These are phyloP conservation scores for Berberis thunbergii DNA, from an alignment of 164 flowering plant species.

Conservation along the genomic window DNA sequence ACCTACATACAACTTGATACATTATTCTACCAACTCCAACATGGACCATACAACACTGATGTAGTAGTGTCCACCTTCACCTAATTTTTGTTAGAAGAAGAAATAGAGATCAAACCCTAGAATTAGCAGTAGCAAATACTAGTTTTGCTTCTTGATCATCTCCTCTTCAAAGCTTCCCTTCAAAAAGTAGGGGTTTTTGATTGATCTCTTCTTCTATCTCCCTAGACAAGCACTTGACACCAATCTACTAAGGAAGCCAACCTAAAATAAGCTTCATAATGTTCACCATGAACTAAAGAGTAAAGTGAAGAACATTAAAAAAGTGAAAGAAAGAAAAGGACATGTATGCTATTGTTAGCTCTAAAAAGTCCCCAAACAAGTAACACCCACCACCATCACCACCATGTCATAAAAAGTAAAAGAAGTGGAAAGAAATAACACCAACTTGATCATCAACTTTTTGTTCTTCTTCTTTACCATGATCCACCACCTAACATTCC, in stretches of 20 bases:
- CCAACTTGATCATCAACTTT: conserved; percentile 1
- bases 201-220: conserved; percentile 8
- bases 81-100: conserved; percentile 2
- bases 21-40: conserved; percentile 1
- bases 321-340: conserved; percentile 2
- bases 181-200: conserved; percentile 8
- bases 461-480: conserved; percentile 33
- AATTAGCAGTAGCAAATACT: conserved; percentile 1
- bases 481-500: conserved; percentile 84
- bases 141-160: background rate
- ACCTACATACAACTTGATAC: background rate
- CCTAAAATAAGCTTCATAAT: conserved; percentile 28
- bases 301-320: conserved; percentile 9
- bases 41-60: background rate
- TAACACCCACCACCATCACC: background rate
- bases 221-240: conserved; percentile 14
- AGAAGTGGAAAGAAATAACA: background rate
- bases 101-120: conserved; percentile 5
- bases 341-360: conserved; percentile 21
- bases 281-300: conserved; percentile 11
- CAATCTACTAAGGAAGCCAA: conserved; percentile 22
- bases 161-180: conserved; percentile 11
- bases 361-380: conserved; percentile 19
- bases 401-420: conserved; percentile 8
- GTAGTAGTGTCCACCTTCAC: background rate